Conservation (phyloP, 2,329 filamentous ascomycete species). For the Spiromastix sp. region DNA sequence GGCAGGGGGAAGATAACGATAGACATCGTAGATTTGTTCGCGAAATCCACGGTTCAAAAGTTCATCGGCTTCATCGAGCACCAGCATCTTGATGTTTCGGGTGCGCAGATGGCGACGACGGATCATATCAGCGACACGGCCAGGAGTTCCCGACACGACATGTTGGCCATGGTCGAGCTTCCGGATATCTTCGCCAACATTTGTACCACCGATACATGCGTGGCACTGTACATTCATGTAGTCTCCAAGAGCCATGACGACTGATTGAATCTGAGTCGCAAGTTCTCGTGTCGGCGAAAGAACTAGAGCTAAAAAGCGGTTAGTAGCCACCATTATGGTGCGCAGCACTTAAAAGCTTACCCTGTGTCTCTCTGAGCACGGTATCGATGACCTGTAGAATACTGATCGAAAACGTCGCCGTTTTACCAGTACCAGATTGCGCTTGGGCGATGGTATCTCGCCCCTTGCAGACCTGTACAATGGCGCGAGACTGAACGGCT, state of each 20-base stretch:
- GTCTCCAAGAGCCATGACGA: slow-evolving; percentile 98
- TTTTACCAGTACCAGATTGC: slow-evolving; percentile 95
- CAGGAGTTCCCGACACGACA: slow-evolving; percentile 95
- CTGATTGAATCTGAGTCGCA: slow-evolving; percentile 95
- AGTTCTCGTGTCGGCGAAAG: slow-evolving; percentile 93
- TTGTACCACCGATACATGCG: slow-evolving; percentile 95
- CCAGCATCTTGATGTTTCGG: slow-evolving; percentile 67
- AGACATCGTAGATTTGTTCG: slow-evolving; percentile 98
- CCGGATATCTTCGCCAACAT: slow-evolving; percentile 93
- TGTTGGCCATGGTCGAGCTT: slow-evolving; percentile 97
- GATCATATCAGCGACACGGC: slow-evolving; percentile 82
- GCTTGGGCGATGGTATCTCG: slow-evolving; percentile 98
- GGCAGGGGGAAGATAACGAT: slow-evolving; percentile 88
- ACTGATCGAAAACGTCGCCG: slow-evolving; percentile 90
- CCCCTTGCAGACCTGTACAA: slow-evolving; percentile 98
- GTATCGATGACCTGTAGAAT: slow-evolving; percentile 95
- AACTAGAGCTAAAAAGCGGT: slow-evolving; percentile 55
- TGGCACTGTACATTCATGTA: slow-evolving; percentile 99
- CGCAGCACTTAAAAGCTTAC: slow-evolving; percentile 22
- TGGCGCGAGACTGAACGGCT: slow-evolving; percentile 92
- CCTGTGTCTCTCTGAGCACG: slow-evolving; percentile 79
- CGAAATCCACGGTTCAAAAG: slow-evolving; percentile 88
- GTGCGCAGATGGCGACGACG: slow-evolving; percentile 62
- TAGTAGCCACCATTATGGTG: not conserved
- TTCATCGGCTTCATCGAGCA: slow-evolving; percentile 67